phyloP scores from a whole-genome alignment of 495 filamentous ascomycete species.

The Aspergillus conjunctus region DNA sequence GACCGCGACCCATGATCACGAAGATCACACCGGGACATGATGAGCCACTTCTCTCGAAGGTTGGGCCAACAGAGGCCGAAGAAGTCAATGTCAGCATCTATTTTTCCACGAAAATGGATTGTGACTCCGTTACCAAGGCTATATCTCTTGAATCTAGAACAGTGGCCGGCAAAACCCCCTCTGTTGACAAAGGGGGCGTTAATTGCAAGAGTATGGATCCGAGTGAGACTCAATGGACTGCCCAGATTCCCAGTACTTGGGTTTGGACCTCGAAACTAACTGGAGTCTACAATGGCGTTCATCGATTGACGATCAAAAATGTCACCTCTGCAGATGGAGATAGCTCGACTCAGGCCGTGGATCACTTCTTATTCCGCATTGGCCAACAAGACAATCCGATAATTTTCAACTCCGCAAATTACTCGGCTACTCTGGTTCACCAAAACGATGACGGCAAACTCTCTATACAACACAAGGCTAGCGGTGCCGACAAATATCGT shows the following conservation, averaged over 20 bases:
- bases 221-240: slow-evolving; percentile 38
- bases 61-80: slow-evolving; percentile 45
- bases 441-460: slow-evolving; percentile 42
- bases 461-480: slow-evolving; percentile 59
- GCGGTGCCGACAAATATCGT: slow-evolving; percentile 65
- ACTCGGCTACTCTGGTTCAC: slow-evolving; percentile 54
- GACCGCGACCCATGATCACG: slow-evolving; percentile 67
- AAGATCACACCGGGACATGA: slow-evolving; percentile 68
- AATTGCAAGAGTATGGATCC: slow-evolving; percentile 41
- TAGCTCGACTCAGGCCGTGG: slow-evolving; percentile 49
- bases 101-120: slow-evolving; percentile 67
- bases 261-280: slow-evolving; percentile 54
- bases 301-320: slow-evolving; percentile 62
- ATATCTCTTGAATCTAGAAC: slow-evolving; percentile 59
- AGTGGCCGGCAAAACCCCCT: slow-evolving; percentile 42
- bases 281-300: slow-evolving; percentile 66
- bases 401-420: slow-evolving; percentile 60
- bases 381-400: slow-evolving; percentile 61
- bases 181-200: slow-evolving; percentile 44
- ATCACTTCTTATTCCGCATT: slow-evolving; percentile 60
- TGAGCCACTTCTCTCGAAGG: slow-evolving; percentile 54
- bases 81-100: slow-evolving; percentile 54
- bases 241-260: slow-evolving; percentile 58
- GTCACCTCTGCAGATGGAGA: slow-evolving; percentile 41
- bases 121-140: slow-evolving; percentile 51